These are phyloP conservation scores for Phaeosphaeriaceae sp. DNA, from an alignment of 2,329 filamentous ascomycete species.

Conservation along the genomic window DNA sequence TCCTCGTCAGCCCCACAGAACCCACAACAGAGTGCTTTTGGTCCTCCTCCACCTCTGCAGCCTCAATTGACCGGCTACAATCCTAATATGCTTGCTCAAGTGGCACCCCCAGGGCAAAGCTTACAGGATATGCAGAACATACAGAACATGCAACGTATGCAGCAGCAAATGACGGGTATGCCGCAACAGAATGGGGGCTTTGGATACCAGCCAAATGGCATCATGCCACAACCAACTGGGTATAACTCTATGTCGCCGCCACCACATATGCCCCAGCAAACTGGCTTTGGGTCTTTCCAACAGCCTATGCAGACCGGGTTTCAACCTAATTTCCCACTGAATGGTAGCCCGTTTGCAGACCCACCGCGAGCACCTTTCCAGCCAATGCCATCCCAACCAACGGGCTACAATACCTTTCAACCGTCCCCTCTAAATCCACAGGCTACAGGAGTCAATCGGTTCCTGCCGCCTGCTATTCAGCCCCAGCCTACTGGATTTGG, in stretches of 20 bases:
- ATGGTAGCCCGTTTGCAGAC: conserved; percentile 59
- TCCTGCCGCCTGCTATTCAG: conserved; percentile 55
- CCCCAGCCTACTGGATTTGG: conserved; percentile 62
- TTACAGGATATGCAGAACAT: conserved; percentile 67
- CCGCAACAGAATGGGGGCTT: conserved; percentile 43
- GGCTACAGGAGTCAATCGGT: conserved; percentile 61
- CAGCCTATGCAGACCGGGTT: conserved; percentile 58
- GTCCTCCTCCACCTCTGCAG: conserved; percentile 73
- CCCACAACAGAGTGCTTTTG: conserved; percentile 70
- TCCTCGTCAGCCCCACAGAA: conserved; percentile 88
- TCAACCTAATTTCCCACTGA: conserved; percentile 54
- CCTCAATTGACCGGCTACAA: conserved; percentile 81
- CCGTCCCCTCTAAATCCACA: conserved; percentile 56
- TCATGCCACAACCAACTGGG: conserved; percentile 49
- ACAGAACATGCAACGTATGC: conserved; percentile 45
- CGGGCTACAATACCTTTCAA: conserved; percentile 46
- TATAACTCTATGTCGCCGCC: conserved; percentile 38
- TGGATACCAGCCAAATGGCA: conserved; percentile 43
- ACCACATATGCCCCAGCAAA: conserved; percentile 48
- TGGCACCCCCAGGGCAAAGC: conserved; percentile 77
- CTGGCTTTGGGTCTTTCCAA: conserved; percentile 52
- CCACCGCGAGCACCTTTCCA: conserved; percentile 57
- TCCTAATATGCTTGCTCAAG: conserved; percentile 63
- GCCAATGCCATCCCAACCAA: conserved; percentile 48
- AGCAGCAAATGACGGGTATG: conserved; percentile 50